Conservation (phyloP, 2,329 filamentous ascomycete genomes). For the Ceratocystis alfenasii region DNA sequence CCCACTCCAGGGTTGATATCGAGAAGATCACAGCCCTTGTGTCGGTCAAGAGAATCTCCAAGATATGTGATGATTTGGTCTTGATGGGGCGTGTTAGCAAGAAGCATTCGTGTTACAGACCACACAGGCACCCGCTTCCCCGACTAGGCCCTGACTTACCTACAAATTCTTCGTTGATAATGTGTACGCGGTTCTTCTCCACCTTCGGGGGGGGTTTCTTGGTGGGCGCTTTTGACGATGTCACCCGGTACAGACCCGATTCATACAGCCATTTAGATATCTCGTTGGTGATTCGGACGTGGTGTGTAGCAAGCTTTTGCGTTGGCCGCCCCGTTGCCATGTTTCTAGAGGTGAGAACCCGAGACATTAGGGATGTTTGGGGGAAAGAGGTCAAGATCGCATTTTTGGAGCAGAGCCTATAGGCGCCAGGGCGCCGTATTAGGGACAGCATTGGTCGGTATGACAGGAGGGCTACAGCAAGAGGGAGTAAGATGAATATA, state of each 20-base stretch:
- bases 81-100: constrained; percentile 25
- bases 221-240: neutral
- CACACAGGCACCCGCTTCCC: neutral
- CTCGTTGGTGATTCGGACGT: neutral
- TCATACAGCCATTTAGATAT: constrained; percentile 12
- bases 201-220: constrained; percentile 4
- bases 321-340: neutral
- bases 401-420: neutral
- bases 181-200: constrained; percentile 35
- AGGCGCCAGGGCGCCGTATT: constrained; percentile 10
- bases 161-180: constrained; percentile 42
- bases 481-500: neutral
- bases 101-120: neutral
- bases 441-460: constrained; percentile 3
- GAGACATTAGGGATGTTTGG: too few species aligned
- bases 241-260: constrained; percentile 17
- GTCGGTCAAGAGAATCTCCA: constrained; percentile 53
- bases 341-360: neutral
- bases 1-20: constrained; percentile 76
- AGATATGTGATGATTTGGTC: constrained; percentile 61
- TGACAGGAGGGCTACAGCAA: neutral
- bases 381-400: neutral
- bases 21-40: constrained; percentile 70
- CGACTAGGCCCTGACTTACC: constrained; percentile 28
- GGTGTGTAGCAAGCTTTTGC: neutral